phyloP scores from a whole-genome alignment of 164 flowering plant genomes.

The Aristolochia californica region DNA sequence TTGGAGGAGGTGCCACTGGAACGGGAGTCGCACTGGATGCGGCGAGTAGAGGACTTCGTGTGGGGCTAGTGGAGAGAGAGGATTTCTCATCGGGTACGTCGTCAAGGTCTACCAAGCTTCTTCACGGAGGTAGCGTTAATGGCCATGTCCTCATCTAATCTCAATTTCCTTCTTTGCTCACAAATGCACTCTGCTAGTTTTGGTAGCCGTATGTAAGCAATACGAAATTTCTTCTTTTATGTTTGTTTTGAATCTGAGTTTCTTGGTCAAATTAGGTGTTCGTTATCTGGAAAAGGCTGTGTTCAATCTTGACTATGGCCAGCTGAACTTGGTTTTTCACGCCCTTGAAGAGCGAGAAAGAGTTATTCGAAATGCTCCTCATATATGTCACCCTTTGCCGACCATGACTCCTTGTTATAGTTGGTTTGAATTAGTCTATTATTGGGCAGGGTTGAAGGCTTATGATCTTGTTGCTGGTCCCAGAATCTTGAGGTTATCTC shows the following conservation, averaged over 20 bases:
- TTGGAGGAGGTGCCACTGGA: conserved; percentile 24
- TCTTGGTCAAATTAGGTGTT: conserved; percentile 49
- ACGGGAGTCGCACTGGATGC: conserved; percentile 22
- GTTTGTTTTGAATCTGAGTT: neutral
- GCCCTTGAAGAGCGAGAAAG: conserved; percentile 98
- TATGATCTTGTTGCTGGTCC: conserved; percentile 91
- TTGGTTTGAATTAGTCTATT: conserved; percentile 91
- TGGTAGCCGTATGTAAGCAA: too few species aligned
- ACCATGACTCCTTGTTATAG: conserved; percentile 98
- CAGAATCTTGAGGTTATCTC: conserved; percentile 73
- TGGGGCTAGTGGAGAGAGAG: conserved; percentile 20
- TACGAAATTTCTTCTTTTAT: neutral
- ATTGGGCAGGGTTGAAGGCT: conserved; percentile 85
- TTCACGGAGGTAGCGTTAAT: conserved; percentile 20
- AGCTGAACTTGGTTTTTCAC: conserved; percentile 91
- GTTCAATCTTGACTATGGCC: conserved; percentile 91
- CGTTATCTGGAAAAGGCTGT: conserved; percentile 98
- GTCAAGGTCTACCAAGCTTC: conserved; percentile 21
- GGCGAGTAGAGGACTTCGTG: conserved; percentile 14
- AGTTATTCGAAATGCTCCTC: conserved; percentile 92
- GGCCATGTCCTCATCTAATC: too few species aligned
- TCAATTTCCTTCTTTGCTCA: too few species aligned
- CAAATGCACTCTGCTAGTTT: too few species aligned
- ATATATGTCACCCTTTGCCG: conserved; percentile 87
- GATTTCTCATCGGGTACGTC: conserved; percentile 22